Percentiles rank a stretch among this genome's conserved stretches.
Evolutionary conservation across 768 basidiomycete species (phyloP).

Genomic region (Pisolithus tinctorius): DNA sequence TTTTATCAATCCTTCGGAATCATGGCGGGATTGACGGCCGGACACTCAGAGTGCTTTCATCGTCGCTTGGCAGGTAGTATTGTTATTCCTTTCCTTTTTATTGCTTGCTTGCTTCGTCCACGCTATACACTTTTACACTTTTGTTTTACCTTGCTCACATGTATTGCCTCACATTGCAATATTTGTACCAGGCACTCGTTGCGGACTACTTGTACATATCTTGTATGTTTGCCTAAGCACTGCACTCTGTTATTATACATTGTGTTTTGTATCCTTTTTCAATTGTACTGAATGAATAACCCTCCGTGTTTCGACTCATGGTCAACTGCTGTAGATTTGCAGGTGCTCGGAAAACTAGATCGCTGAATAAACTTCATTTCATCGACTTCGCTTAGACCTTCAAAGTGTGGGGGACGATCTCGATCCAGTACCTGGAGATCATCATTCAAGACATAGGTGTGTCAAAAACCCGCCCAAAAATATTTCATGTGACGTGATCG

Average conservation of each 20-base stretch:
- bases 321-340: no score
- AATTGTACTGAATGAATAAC: no score
- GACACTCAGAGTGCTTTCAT: slow-evolving; percentile 39
- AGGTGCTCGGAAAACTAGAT: not conserved
- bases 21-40: slow-evolving; percentile 39
- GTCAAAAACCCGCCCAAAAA: not conserved
- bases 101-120: not conserved
- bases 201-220: no score
- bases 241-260: no score
- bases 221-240: no score
- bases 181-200: no score
- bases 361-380: not conserved
- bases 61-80: slow-evolving; percentile 22
- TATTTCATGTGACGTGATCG: not conserved
- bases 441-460: not conserved
- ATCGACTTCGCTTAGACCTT: slow-evolving; percentile 13
- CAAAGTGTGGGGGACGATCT: slow-evolving; percentile 38
- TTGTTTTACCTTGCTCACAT: not conserved
- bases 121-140: not conserved
- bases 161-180: not conserved
- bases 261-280: no score
- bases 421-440: slow-evolving; percentile 53
- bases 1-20: slow-evolving; percentile 31
- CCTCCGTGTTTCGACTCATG: no score
- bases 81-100: not conserved